Conservation (phyloP, 2,329 filamentous ascomycete species). For the Sphaerostilbella broomeana region DNA sequence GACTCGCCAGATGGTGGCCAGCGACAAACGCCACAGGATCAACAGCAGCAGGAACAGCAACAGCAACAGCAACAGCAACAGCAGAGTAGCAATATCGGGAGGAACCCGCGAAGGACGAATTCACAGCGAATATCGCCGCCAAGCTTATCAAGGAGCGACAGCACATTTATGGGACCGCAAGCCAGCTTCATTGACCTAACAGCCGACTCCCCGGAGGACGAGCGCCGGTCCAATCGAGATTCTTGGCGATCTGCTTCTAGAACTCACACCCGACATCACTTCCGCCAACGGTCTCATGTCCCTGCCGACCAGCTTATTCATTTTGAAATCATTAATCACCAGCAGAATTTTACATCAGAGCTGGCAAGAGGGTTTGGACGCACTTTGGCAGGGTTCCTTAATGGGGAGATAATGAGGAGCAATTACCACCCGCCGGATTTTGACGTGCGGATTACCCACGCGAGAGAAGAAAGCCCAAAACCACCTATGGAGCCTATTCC, state of each 20-base stretch:
- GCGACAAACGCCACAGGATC: constrained; percentile 19
- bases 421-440: constrained; percentile 22
- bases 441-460: constrained; percentile 22
- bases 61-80: constrained; percentile 6
- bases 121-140: constrained; percentile 35
- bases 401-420: constrained; percentile 17
- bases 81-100: constrained; percentile 11
- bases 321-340: constrained; percentile 21
- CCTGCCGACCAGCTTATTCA: constrained; percentile 21
- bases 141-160: constrained; percentile 38
- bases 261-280: constrained; percentile 15
- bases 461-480: constrained; percentile 32
- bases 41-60: constrained; percentile 10
- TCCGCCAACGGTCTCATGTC: constrained; percentile 9
- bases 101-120: constrained; percentile 37
- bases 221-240: constrained; percentile 16
- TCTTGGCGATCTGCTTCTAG: constrained; percentile 4
- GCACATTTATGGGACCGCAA: constrained; percentile 31
- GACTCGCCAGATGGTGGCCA: constrained; percentile 39
- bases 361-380: constrained; percentile 20
- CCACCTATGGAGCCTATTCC: constrained; percentile 55
- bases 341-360: constrained; percentile 13
- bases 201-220: constrained; percentile 35
- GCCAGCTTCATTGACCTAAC: constrained; percentile 47
- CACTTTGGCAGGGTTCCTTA: constrained; percentile 22